Base-by-base conservation (phyloP, 2,329 filamentous ascomycete species). In the Cytospora leucostoma region DNA sequence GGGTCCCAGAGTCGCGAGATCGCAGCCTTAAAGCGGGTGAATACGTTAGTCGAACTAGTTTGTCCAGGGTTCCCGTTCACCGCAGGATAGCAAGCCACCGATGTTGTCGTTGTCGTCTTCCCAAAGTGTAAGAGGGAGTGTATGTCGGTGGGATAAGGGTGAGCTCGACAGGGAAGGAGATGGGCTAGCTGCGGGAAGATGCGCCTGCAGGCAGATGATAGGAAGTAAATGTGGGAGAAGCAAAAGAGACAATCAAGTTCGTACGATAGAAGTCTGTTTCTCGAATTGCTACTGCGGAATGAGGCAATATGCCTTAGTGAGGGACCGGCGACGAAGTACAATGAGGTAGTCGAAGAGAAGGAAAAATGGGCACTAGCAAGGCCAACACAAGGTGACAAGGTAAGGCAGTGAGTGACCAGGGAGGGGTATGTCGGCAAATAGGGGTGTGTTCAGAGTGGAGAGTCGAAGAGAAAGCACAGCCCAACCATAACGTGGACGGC, bases 41-140 rank as follows among this genome's bases (percentile, higher is more conserved):
- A 72, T 75, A 79, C 75, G 73, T 75, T 72, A 74, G 74, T 76
- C 68, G 72, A 72, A 69, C 71, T 71, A 75, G 69, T 72, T 73
- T 75, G 72, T 68, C 76, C 71, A 73, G 69, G 69, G 68, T 70
- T 73, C 49, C 52, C 56, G 57, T 59, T 72, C 67, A 71, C 69
- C 71, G 74, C 71, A 74, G 70, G 67, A 71, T 68, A 70, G 68
- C 69, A 69, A 67, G 71, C 71, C 71, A 73, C 74, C 73, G 72
- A 74, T 71, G 75, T 73, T 73, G 71, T 77, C 74, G 77, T 74
- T 67, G 72, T 75, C 70, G 73, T 71, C 71, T 71, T 71, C 70
- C 27, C 63, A 69, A 71, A 72, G 71, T 71, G 71, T 70, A 70
- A 67, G 71, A 69, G 70, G 70, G 68, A 4, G 27, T 27, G 4